Evolutionary conservation across 306 rosid species (phyloP).

Genomic region (Castanospermum australe): DNA sequence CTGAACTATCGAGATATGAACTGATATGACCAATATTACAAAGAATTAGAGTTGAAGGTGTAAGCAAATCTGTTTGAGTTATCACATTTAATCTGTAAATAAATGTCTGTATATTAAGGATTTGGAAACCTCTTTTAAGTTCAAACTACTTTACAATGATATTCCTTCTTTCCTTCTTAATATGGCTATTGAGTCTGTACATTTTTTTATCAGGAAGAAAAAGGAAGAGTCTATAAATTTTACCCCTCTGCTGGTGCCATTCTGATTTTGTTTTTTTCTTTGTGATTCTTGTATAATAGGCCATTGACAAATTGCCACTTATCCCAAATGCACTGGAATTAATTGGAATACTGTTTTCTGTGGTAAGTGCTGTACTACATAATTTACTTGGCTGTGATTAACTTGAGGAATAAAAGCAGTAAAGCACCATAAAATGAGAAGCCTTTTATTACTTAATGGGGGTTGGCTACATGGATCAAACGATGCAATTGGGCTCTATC

Average conservation of each 20-base stretch:
- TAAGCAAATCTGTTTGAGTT: not conserved
- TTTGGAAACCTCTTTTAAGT: slow-evolving; percentile 6
- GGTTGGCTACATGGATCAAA: too few species aligned
- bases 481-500: too few species aligned
- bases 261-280: slow-evolving; percentile 21
- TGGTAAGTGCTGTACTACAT: slow-evolving; percentile 48
- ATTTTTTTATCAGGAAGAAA: not conserved
- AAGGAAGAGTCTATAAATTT: not conserved
- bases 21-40: not conserved
- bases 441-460: too few species aligned
- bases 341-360: slow-evolving; percentile 71
- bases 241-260: not conserved
- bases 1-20: not conserved
- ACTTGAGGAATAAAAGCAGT: not conserved
- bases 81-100: not conserved
- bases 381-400: not conserved
- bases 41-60: not conserved
- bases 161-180: not conserved
- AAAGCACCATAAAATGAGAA: not conserved
- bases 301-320: slow-evolving; percentile 76
- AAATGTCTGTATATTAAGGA: not conserved
- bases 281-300: slow-evolving; percentile 42
- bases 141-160: not conserved
- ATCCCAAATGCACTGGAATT: slow-evolving; percentile 67
- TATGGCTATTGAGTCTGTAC: not conserved